These are phyloP conservation scores for Seminavis robusta DNA, from an alignment of 108 stramenopile genomes.

Conservation along the genomic window DNA sequence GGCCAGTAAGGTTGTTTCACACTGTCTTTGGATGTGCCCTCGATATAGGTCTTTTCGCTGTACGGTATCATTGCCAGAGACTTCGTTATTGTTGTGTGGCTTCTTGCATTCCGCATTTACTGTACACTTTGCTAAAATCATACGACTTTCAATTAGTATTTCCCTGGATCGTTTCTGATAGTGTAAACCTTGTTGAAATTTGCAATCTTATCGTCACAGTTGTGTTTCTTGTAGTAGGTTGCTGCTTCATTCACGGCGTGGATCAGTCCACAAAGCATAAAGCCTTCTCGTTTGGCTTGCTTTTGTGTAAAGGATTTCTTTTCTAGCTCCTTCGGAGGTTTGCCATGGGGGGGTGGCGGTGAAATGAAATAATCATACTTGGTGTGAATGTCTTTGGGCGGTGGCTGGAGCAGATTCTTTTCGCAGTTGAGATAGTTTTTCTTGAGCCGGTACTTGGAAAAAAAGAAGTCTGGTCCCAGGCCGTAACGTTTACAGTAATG, in stretches of 20 bases:
- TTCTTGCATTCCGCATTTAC: too few species aligned
- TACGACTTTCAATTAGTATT: too few species aligned
- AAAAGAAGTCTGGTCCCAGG: constrained; percentile 37
- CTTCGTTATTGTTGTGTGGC: too few species aligned
- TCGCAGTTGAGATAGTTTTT: constrained; percentile 64
- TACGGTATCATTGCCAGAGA: too few species aligned
- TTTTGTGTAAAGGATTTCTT: constrained; percentile 25
- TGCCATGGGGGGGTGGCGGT: background rate
- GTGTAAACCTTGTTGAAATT: constrained; percentile 28
- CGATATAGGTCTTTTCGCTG: too few species aligned
- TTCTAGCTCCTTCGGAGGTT: background rate
- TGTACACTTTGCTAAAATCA: too few species aligned
- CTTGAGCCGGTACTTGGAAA: constrained; percentile 49
- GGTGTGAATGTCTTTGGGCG: constrained; percentile 5
- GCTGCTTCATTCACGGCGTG: constrained; percentile 72
- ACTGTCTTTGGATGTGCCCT: too few species aligned
- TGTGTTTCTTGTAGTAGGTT: constrained; percentile 70
- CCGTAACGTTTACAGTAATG: constrained; percentile 64
- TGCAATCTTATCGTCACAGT: constrained; percentile 57
- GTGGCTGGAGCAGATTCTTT: constrained; percentile 40
- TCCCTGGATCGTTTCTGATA: constrained; percentile 5
- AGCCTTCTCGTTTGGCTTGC: constrained; percentile 48
- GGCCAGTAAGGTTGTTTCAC: too few species aligned
- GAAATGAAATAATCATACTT: background rate
- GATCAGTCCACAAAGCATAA: constrained; percentile 70